Percentiles rank a stretch among this genome's conserved stretches.
Conservation (phyloP, 768 basidiomycete genomes). For the Termitomyces sp. region DNA sequence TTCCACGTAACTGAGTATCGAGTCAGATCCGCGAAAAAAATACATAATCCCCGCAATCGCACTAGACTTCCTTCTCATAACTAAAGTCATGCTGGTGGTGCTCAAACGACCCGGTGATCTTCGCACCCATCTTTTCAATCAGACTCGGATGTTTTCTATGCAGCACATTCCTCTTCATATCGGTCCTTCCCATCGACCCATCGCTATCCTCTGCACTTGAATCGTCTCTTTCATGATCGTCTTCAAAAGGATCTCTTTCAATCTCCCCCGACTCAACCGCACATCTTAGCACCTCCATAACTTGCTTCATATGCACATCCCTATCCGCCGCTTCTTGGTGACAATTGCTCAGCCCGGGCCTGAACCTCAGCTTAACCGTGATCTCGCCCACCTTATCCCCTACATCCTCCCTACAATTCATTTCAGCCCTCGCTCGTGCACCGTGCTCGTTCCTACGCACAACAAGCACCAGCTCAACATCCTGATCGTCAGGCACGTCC, state of each 20-base stretch:
- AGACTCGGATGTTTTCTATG: conserved; percentile 55
- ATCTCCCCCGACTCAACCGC: conserved; percentile 29
- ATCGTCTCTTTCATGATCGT: conserved; percentile 2
- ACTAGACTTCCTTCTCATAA: conserved; percentile 36
- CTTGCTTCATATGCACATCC: conserved; percentile 30
- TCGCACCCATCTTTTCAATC: conserved; percentile 38
- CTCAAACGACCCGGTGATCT: conserved; percentile 32
- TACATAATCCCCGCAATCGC: not conserved
- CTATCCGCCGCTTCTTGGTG: conserved; percentile 30
- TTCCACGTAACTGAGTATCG: too few species aligned
- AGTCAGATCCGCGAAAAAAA: not conserved
- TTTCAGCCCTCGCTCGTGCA: conserved; percentile 20
- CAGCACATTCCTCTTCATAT: conserved; percentile 28
- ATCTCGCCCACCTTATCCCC: conserved; percentile 24
- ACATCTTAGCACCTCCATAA: conserved; percentile 40
- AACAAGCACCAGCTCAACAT: conserved; percentile 22
- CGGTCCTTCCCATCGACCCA: not conserved
- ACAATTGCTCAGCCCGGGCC: conserved; percentile 39
- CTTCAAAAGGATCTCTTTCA: conserved; percentile 13
- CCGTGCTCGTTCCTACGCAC: conserved; percentile 20
- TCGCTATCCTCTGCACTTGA: conserved; percentile 19
- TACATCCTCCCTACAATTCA: conserved; percentile 21
- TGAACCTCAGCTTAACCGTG: conserved; percentile 32
- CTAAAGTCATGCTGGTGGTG: conserved; percentile 29
- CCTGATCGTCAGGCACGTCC: conserved; percentile 34